A percentile compares a stretch with the other conserved stretches of the same genome.
Conservation (phyloP, 441 rosid genomes). For the Hura crepitans region DNA sequence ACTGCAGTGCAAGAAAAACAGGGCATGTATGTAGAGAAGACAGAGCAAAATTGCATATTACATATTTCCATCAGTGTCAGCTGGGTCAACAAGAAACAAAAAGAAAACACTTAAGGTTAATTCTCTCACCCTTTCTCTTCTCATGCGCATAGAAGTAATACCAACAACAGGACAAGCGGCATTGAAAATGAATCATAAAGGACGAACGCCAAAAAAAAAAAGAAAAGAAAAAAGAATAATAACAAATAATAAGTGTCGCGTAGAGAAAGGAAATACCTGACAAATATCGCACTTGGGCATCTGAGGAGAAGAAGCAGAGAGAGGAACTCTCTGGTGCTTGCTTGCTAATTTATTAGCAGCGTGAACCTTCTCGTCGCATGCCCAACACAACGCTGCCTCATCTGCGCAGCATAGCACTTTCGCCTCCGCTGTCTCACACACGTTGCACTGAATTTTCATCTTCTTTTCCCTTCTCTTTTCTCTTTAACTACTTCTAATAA, state of each 20-base stretch:
- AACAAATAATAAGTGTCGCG: too few relatives aligned
- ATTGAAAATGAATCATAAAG: not conserved
- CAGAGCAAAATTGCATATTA: too few relatives aligned
- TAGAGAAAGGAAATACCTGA: conserved; percentile 42
- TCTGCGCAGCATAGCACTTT: conserved; percentile 93
- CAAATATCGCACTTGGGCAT: conserved; percentile 91
- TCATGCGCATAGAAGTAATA: too few relatives aligned
- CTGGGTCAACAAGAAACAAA: too few relatives aligned
- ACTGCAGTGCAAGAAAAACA: too few relatives aligned
- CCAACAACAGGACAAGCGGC: too few relatives aligned
- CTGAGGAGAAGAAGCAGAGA: conserved; percentile 54
- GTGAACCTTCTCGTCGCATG: conserved; percentile 79
- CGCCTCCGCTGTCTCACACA: conserved; percentile 88
- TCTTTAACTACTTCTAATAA: too few relatives aligned
- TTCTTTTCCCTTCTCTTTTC: conserved; percentile 5
- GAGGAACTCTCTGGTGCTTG: conserved; percentile 89
- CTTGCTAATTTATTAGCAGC: conserved; percentile 94
- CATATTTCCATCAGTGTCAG: too few relatives aligned
- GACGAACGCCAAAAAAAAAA: not conserved
- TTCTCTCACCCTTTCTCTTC: too few relatives aligned
- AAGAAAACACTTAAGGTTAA: too few relatives aligned
- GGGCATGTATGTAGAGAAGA: too few relatives aligned
- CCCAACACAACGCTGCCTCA: conserved; percentile 91
- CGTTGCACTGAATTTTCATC: conserved; percentile 98
- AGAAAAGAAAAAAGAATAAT: too few relatives aligned